phyloP scores from a whole-genome alignment of 2,329 filamentous ascomycete species.

The Calonectria pteridis region DNA sequence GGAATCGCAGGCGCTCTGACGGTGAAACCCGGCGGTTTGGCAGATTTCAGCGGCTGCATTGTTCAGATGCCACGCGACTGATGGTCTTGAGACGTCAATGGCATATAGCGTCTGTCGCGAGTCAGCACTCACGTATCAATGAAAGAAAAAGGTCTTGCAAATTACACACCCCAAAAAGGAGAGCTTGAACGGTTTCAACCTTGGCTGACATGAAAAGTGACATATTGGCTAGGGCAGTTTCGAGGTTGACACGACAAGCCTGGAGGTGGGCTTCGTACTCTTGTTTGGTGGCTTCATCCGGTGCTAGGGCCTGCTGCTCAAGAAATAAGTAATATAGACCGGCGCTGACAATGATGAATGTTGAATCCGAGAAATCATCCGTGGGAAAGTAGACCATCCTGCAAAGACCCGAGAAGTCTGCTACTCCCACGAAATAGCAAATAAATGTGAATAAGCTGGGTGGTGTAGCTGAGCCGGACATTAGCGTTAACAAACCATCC shows the following conservation, averaged over 20 bases:
- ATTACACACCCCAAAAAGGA: constrained; percentile 68
- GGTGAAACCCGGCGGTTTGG: constrained; percentile 73
- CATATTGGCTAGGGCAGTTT: constrained; percentile 64
- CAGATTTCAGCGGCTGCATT: constrained; percentile 71
- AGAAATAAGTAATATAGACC: constrained; percentile 64
- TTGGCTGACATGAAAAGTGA: constrained; percentile 69
- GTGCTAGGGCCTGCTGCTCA: constrained; percentile 56
- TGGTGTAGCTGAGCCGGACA: constrained; percentile 52
- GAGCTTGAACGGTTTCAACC: constrained; percentile 67
- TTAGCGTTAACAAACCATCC: background rate
- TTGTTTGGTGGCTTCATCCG: constrained; percentile 48
- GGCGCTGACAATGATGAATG: constrained; percentile 63
- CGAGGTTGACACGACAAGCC: constrained; percentile 62
- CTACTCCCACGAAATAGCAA: constrained; percentile 62
- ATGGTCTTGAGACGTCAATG: constrained; percentile 72
- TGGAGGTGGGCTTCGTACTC: constrained; percentile 55
- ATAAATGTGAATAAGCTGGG: constrained; percentile 64
- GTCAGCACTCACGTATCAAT: constrained; percentile 7
- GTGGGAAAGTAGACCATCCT: constrained; percentile 64
- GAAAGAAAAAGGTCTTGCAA: background rate
- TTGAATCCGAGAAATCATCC: constrained; percentile 63
- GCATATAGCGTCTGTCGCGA: constrained; percentile 67
- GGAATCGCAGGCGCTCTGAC: constrained; percentile 51
- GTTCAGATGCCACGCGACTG: constrained; percentile 73
- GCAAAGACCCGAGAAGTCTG: constrained; percentile 64